Percentiles rank a stretch among this genome's conserved stretches.
Conservation (phyloP, 352 stramenopile genomes). For the Chrysophaeum taylorii region DNA sequence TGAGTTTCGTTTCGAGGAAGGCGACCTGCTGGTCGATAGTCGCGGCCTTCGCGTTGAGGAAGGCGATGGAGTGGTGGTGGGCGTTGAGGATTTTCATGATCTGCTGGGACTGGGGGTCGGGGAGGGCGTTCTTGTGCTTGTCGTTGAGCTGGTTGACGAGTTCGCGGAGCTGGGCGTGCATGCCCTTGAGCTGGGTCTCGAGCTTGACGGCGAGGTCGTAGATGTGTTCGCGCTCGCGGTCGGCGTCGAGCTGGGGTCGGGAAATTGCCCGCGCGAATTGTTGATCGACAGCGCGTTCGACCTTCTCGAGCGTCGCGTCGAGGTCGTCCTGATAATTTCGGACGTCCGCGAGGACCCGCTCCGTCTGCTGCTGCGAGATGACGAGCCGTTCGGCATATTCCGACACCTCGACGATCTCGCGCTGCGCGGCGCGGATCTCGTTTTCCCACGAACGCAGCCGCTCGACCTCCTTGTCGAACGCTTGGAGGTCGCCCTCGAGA, state of each 20-base stretch:
- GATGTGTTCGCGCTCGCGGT: background rate
- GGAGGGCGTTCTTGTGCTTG: background rate
- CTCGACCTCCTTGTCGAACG: background rate
- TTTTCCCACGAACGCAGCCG: background rate
- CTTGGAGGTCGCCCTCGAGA: background rate
- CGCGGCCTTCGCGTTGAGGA: background rate
- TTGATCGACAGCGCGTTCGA: background rate
- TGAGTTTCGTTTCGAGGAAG: too few species aligned
- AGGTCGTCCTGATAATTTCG: slow-evolving; percentile 4
- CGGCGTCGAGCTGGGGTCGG: slow-evolving; percentile 1
- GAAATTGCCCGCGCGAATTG: background rate
- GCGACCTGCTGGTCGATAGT: background rate
- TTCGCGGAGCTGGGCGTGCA: slow-evolving; percentile 1
- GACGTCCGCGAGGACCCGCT: background rate
- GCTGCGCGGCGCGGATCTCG: background rate
- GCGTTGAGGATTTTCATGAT: slow-evolving; percentile 14
- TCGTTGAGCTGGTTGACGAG: background rate
- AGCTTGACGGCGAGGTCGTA: background rate
- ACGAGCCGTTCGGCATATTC: background rate
- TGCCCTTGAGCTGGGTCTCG: background rate
- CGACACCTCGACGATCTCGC: slow-evolving; percentile 11
- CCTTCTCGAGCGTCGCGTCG: background rate
- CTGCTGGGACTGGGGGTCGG: background rate
- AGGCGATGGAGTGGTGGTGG: slow-evolving; percentile 6
- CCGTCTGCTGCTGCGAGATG: slow-evolving; percentile 2